Base-by-base conservation (phyloP, 2,329 filamentous ascomycete species). In the Colletotrichum melonis region DNA sequence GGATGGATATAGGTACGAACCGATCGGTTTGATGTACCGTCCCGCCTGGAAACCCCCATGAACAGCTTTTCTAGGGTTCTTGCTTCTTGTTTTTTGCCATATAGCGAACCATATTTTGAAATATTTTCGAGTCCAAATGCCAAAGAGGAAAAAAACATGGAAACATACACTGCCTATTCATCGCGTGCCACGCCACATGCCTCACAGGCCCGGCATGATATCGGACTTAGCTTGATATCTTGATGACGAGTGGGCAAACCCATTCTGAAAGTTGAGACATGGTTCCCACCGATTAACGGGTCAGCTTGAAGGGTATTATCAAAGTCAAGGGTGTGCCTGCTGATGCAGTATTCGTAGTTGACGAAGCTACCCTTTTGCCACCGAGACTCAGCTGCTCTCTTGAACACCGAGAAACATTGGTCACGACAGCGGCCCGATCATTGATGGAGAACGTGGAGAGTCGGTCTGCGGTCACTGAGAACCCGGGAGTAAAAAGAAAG, bases 71-170 rank as follows among this genome's bases (percentile, higher is more conserved):
- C 32, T n/a, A 28, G 68, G 67, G 56, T 62, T 62, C 24, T 22
- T n/a, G 19, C 42, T 49, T 49, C 42, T 49, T 42, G 38, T 62
- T 52, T 65, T 30, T 69, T 69, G 52, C 54, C 69, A 59, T 54
- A 59, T 59, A 67, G 63, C 63, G 63, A 67, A 59, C 35, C 30
- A 4, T 49, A 26, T 56, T 59, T 38, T 55, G 26, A 32, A 64
- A 30, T 46, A 65, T 14, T 46, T 46, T 65, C 24, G 55, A 28
- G 16, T 55, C 26, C 26, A 24, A 64, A 60, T 38, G 22, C 35
- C 38, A 32, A 69, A 46, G 11, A 69, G 32, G 6, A 60, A 65
- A 42, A 73, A 62, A 52, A 60, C 22, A 24, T 22, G 14, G 7
- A 26, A 59, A 49, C 8, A 22, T 26, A 7, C 46, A 49, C 2